Percentiles rank a stretch among this genome's conserved stretches.
Evolutionary conservation across 2,329 filamentous ascomycete species (phyloP).

Genomic region (Fusarium nematophilum): DNA sequence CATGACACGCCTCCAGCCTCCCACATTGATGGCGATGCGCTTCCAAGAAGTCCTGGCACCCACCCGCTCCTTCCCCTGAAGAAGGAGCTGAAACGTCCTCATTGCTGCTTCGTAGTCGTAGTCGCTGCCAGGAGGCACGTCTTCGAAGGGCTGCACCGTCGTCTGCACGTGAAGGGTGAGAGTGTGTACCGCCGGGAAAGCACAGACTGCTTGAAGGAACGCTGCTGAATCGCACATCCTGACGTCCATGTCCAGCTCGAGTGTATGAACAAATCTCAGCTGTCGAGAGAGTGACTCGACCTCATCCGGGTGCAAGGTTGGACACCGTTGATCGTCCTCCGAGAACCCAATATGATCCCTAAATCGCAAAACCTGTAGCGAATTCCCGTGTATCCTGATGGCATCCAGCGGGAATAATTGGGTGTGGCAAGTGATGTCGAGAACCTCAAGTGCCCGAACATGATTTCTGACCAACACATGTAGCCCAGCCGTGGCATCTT

Average conservation of each 20-base stretch:
- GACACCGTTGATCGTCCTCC: conserved; percentile 56
- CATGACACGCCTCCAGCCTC: conserved; percentile 60
- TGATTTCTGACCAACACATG: conserved; percentile 52
- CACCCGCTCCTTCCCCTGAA: conserved; percentile 42
- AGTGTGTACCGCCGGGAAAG: conserved; percentile 53
- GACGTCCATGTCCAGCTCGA: conserved; percentile 62
- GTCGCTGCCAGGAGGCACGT: conserved; percentile 45
- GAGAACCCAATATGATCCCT: conserved; percentile 60
- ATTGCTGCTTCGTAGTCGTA: conserved; percentile 52
- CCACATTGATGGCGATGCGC: conserved; percentile 59
- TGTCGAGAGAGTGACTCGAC: conserved; percentile 48
- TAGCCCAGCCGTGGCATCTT: conserved; percentile 54
- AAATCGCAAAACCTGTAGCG: conserved; percentile 54
- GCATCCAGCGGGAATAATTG: conserved; percentile 54
- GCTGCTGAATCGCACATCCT: conserved; percentile 47
- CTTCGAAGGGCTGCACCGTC: conserved; percentile 49
- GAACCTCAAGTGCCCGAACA: conserved; percentile 50
- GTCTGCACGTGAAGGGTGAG: conserved; percentile 60
- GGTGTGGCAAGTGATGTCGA: conserved; percentile 57
- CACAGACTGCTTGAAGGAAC: conserved; percentile 54
- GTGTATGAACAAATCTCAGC: conserved; percentile 50
- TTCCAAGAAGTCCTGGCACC: conserved; percentile 48
- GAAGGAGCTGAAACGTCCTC: conserved; percentile 48
- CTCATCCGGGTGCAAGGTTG: conserved; percentile 52
- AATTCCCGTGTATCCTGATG: conserved; percentile 51